Conservation (phyloP, 2,329 filamentous ascomycete species). For the Paracamarosporium sp. region DNA sequence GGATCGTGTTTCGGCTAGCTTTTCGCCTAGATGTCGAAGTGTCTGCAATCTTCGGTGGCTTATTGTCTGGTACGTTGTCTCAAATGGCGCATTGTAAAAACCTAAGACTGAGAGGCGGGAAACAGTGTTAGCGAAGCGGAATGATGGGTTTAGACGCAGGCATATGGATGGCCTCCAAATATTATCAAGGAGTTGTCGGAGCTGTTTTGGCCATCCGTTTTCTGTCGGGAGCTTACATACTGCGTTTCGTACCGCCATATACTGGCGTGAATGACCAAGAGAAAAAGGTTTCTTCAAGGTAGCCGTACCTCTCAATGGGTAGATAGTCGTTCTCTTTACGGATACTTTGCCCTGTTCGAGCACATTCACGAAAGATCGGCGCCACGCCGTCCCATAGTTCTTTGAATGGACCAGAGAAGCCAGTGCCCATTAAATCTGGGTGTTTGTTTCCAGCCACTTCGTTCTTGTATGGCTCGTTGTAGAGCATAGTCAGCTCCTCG, state of each 20-base stretch:
- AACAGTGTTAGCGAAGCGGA: neutral
- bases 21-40: slow-evolving; percentile 47
- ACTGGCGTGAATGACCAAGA: slow-evolving; percentile 54
- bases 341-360: slow-evolving; percentile 33
- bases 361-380: slow-evolving; percentile 36
- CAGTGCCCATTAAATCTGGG: slow-evolving; percentile 40
- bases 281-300: slow-evolving; percentile 47
- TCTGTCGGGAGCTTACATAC: neutral
- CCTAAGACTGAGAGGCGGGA: slow-evolving; percentile 17
- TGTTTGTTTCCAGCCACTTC: slow-evolving; percentile 35
- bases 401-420: slow-evolving; percentile 41
- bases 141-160: neutral
- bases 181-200: neutral
- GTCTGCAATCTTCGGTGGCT: slow-evolving; percentile 47
- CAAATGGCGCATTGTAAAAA: slow-evolving; percentile 42
- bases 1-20: slow-evolving; percentile 35
- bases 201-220: neutral
- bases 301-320: slow-evolving; percentile 35
- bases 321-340: slow-evolving; percentile 37
- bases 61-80: slow-evolving; percentile 49
- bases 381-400: slow-evolving; percentile 50
- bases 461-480: slow-evolving; percentile 50
- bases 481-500: slow-evolving; percentile 45
- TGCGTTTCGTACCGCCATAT: slow-evolving; percentile 44
- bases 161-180: neutral